phyloP scores from a whole-genome alignment of 2,329 filamentous ascomycete genomes.

The Fusarium dimerum region DNA sequence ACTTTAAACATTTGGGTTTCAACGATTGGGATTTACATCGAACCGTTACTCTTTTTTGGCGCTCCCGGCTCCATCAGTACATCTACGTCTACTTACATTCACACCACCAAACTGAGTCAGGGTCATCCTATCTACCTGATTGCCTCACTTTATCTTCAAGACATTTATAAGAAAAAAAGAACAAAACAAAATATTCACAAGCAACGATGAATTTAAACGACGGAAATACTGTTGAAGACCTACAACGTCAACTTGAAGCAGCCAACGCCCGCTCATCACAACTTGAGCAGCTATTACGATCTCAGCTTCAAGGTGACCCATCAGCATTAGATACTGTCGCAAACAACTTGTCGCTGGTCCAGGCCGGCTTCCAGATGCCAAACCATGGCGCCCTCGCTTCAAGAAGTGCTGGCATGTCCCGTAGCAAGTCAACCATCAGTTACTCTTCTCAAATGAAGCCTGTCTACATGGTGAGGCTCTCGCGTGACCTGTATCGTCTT shows the following conservation, averaged over 20 bases:
- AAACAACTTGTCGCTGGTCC: conserved; percentile 16
- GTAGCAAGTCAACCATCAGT: conserved; percentile 32
- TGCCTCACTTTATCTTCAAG: conserved; percentile 8
- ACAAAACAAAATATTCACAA: neutral
- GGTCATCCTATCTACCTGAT: conserved; percentile 13
- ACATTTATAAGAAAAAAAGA: neutral
- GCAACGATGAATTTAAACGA: conserved; percentile 28
- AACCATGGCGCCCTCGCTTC: conserved; percentile 20
- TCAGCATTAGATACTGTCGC: conserved; percentile 19
- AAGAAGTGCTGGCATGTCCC: conserved; percentile 25
- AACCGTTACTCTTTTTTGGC: conserved; percentile 1
- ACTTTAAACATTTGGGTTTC: neutral
- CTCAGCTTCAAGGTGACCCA: conserved; percentile 18
- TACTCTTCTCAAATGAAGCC: conserved; percentile 27
- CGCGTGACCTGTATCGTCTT: conserved; percentile 1
- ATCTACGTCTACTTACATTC: conserved; percentile 14
- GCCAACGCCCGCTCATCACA: conserved; percentile 22
- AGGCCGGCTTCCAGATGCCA: conserved; percentile 16
- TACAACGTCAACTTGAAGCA: conserved; percentile 28
- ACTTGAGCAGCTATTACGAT: conserved; percentile 25
- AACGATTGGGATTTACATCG: neutral
- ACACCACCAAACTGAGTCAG: conserved; percentile 6
- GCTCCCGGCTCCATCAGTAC: neutral
- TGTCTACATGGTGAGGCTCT: conserved; percentile 22
- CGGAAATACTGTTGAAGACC: conserved; percentile 24